Evolutionary conservation across 2,329 filamentous ascomycete species (phyloP), one percentile per base, ranked within the genome.

Genomic region (Phaeosphaeriaceae sp.): DNA sequence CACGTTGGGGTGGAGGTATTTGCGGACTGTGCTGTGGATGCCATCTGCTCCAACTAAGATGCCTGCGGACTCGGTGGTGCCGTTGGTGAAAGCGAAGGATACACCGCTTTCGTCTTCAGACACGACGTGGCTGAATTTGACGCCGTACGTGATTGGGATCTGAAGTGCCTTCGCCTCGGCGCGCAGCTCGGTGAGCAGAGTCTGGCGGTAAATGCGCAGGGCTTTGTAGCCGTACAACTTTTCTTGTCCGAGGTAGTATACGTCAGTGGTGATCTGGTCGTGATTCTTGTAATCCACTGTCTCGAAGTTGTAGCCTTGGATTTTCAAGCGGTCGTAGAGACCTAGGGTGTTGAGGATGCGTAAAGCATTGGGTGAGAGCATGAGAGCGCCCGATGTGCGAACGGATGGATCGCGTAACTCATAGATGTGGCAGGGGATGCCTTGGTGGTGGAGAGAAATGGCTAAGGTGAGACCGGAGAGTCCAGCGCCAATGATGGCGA

Each of bases 1-100:
- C 1, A 84, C 63, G 0, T 81, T 77, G 0, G 85, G 65, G 2
- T 56, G 83, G 47, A 89, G 73, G 44, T 86, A 81, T 3, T 74
- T 78, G 2, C 85, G 80, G 0, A 88, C 83, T 0, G 74, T 77
- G 0, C 85, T 87, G 66, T 88, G 84, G 50, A 88, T 88, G 1
- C 86, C 86, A 57, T 89, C 86, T 0, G 85, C 84, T 0, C 85
- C 86, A 17, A 88, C 76, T 0, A 89, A 79, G 13, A 85, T 66
- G 1, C 73, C 63, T 0, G 83, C 82, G 0, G 63, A 69, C 1
- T 64, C 74, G 0, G 67, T 74, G 0, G 76, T 76, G 1, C 83
- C 84, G 53, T 86, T 81, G 0, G 71, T 71, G 54, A 87, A 84
- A 13, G 76, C 76, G 62, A 83, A 84, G 0, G 72, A 78, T 0